Evolutionary conservation across 192 early-diverging fungal species (phyloP), one percentile per base, ranked within the genome.

Genomic region (Gamsiella multidivaricata): DNA sequence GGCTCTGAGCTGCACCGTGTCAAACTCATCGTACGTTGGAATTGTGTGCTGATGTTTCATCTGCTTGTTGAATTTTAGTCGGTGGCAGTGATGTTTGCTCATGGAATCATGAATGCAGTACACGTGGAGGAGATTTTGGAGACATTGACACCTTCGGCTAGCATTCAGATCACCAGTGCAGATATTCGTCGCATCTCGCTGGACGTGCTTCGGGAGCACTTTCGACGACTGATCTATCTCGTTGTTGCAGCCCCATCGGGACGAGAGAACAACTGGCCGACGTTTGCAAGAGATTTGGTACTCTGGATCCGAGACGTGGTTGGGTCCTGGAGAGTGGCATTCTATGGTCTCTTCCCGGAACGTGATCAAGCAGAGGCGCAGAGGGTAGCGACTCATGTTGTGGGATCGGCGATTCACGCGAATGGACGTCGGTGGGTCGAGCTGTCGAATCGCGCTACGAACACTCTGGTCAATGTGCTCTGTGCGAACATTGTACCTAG

Each of bases 261-360:
- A 17, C 50, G 70, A 29, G 79, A 80, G 54, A 80, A 55, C 25
- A 69, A 45, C 29, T 79, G 62, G 60, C 54, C 68, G 9, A 80
- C 79, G 12, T 80, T 80, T 58, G 79, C 69, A 25, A 65, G 69
- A 22, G 79, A 80, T 43, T 23, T 80, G 46, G 53, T 73, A 41
- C 69, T 80, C 20, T 80, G 79, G 79, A 80, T 80, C 49, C 59
- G 79, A 15, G 79, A 80, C 54, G 70, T 80, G 3, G 66, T 80
- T 28, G 69, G 79, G 11, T 64, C 70, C 14, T 80, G 79, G 79
- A 65, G 79, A 46, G 62, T 71, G 29, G 61, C 65, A 5, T 80
- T 80, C 50, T 80, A 71, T 61, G 64, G 70, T 15, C 28, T 80
- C 17, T 62, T 73, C 23, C 65, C 42, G 36, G 79, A 80, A 17